Base-by-base conservation (phyloP, 495 filamentous ascomycete genomes). In the Neohortaea acidophila region DNA sequence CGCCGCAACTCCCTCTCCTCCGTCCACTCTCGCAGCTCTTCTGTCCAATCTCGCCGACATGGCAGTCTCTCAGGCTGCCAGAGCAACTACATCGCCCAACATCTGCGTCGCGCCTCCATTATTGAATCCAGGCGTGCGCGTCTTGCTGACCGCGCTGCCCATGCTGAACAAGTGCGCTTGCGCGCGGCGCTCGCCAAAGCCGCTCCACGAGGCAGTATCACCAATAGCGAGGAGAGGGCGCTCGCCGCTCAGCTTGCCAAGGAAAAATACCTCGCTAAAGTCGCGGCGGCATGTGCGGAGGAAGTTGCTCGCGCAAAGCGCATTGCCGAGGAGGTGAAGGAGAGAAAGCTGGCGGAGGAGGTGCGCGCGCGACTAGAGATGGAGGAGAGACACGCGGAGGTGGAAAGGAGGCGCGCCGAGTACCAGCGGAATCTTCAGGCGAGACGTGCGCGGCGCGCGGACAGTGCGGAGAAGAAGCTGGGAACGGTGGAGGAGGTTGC, bases 141-240 rank as follows among this genome's bases (percentile, higher is more conserved):
- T 32, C 70, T 96, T 19, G 89, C 91, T 37, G 89, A 93, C 56
- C 73, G 87, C 29, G 91, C 87, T 9, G 82, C 84, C 29, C 84
- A 97, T 62, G 89, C 85, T 33, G 89, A 97, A 57, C 86, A 93
- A 62, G 89, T 97, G n/a, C 81, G 89, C 40, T 63, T 89, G 38
- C 79, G 80, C 38, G 89, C 82, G 30, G 84, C 83, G n/a, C 22
- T 47, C 23, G 79, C 78, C 21, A 93, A 85, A 65, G 79, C 80
- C 25, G 72, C 75, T 11, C 75, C 74, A 13, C 69, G 72, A 45
- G 28, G 48, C 39, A 57, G 62, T 33, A 74, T 76, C 54, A 56
- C 62, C 33, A 74, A 77, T 53, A 72, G 74, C 45, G 84, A 94
- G 58, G 83, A 89, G 60, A 63, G 79, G 47, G 85, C 84, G 1